Evolutionary conservation across 2,329 filamentous ascomycete species (phyloP).

Genomic region (Arthrobotrys sinensis): DNA sequence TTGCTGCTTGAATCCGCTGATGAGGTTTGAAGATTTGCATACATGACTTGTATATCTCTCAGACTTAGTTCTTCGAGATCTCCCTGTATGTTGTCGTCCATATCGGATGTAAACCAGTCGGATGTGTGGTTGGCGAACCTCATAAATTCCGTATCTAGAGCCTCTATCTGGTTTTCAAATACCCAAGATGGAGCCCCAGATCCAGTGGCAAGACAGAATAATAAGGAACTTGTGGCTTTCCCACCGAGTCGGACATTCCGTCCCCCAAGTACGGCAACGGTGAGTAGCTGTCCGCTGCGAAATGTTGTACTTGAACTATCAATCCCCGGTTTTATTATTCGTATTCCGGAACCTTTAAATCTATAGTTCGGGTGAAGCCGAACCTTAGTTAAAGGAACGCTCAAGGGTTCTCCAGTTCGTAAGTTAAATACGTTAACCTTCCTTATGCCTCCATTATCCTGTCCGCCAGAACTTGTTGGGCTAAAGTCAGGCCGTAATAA

Average conservation of each 20-base stretch:
- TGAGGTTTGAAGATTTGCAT: conserved; percentile 1
- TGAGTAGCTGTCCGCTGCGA: conserved; percentile 2
- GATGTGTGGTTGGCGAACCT: conserved; percentile 1
- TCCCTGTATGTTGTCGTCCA: not conserved
- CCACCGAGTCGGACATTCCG: conserved; percentile 28
- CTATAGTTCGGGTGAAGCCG: conserved; percentile 36
- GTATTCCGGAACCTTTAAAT: conserved; percentile 14
- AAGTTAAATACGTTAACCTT: conserved; percentile 43
- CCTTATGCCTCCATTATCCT: not conserved
- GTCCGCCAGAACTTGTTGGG: not conserved
- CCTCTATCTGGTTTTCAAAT: conserved; percentile 18
- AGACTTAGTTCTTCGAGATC: not conserved
- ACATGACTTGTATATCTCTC: not conserved
- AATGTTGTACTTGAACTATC: conserved; percentile 8
- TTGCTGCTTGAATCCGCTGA: not conserved
- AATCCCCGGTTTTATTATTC: not conserved
- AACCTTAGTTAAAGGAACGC: conserved; percentile 11
- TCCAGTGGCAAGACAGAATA: conserved; percentile 19
- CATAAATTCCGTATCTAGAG: conserved; percentile 20
- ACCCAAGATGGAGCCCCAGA: conserved; percentile 18
- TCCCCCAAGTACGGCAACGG: conserved; percentile 16
- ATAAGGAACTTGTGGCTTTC: conserved; percentile 1
- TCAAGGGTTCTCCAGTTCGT: conserved; percentile 36
- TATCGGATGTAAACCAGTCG: conserved; percentile 8
- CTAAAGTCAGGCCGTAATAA: conserved; percentile 21